Conservation (phyloP, 75 land plant genomes). For the Selaginella tamariscina region DNA sequence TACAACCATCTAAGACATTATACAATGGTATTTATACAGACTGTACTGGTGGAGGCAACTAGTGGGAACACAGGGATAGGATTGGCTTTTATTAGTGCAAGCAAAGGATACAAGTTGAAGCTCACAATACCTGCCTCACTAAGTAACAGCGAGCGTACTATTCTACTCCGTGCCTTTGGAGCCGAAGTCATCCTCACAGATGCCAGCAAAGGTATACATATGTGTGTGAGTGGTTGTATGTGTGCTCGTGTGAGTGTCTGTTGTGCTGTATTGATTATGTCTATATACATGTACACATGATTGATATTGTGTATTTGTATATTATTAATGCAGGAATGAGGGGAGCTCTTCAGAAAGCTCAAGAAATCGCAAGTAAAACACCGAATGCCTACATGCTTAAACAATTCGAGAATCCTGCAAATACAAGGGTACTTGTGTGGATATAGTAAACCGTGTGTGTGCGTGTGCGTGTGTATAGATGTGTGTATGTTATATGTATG, state of each 20-base stretch:
- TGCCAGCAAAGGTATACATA: not conserved
- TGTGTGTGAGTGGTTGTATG: too few relatives aligned
- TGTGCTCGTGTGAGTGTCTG: too few relatives aligned
- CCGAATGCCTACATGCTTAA: conserved; percentile 11
- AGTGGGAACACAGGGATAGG: conserved; percentile 28
- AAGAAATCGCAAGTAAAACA: conserved; percentile 8
- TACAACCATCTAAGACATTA: too few relatives aligned
- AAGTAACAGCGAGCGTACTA: conserved; percentile 15
- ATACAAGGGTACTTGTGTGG: not conserved
- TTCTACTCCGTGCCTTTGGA: conserved; percentile 23
- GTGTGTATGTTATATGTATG: too few relatives aligned
- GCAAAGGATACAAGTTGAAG: conserved; percentile 19
- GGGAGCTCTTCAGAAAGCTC: conserved; percentile 2
- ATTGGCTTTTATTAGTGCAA: conserved; percentile 20
- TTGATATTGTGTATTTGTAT: too few relatives aligned
- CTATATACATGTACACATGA: too few relatives aligned
- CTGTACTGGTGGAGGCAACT: conserved; percentile 20
- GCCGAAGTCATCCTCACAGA: conserved; percentile 16
- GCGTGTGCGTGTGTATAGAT: too few relatives aligned
- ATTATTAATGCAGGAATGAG: too few relatives aligned
- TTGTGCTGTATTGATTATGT: too few relatives aligned
- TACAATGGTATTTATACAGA: not conserved
- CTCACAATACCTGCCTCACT: conserved; percentile 24
- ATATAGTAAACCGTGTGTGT: too few relatives aligned
- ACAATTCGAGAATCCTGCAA: conserved; percentile 11